Evolutionary conservation across 176 grass and related monocot genomes (phyloP).

Genomic region (Saccharum spontaneum): DNA sequence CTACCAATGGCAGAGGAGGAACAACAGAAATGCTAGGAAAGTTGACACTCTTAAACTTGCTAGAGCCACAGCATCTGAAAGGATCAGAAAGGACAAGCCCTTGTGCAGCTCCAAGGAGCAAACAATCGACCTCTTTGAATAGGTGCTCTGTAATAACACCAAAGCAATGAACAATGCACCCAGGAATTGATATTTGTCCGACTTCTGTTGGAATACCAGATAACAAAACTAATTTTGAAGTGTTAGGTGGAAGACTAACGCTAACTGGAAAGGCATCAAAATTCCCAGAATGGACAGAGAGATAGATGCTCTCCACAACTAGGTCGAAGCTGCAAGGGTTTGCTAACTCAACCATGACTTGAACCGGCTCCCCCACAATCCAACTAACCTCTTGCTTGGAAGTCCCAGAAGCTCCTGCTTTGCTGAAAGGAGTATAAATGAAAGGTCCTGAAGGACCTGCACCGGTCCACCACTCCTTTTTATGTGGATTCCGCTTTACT

Average conservation of each 20-base stretch:
- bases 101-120: conserved; percentile 92
- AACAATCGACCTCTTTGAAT: conserved; percentile 93
- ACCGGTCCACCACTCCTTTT: conserved; percentile 98
- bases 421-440: conserved; percentile 98
- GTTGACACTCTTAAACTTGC: conserved; percentile 77
- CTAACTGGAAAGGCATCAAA: conserved; percentile 98
- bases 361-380: conserved; percentile 96
- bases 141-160: conserved; percentile 99
- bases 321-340: conserved; percentile 98
- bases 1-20: conserved; percentile 78
- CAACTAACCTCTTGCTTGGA: conserved; percentile 85
- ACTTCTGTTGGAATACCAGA: conserved; percentile 94
- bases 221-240: conserved; percentile 86
- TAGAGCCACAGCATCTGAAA: conserved; percentile 96
- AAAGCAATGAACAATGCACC: conserved; percentile 98
- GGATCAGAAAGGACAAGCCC: conserved; percentile 99
- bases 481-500: conserved; percentile 84
- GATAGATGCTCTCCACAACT: conserved; percentile 94
- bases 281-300: conserved; percentile 95
- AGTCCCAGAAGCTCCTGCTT: conserved; percentile 47
- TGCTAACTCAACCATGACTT: conserved; percentile 98
- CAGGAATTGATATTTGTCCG: conserved; percentile 82
- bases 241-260: conserved; percentile 88
- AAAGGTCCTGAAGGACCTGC: conserved; percentile 90
- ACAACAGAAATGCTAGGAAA: conserved; percentile 80